These are phyloP conservation scores for Naganishia friedmannii DNA, from an alignment of 768 basidiomycete genomes.

Conservation along the genomic window DNA sequence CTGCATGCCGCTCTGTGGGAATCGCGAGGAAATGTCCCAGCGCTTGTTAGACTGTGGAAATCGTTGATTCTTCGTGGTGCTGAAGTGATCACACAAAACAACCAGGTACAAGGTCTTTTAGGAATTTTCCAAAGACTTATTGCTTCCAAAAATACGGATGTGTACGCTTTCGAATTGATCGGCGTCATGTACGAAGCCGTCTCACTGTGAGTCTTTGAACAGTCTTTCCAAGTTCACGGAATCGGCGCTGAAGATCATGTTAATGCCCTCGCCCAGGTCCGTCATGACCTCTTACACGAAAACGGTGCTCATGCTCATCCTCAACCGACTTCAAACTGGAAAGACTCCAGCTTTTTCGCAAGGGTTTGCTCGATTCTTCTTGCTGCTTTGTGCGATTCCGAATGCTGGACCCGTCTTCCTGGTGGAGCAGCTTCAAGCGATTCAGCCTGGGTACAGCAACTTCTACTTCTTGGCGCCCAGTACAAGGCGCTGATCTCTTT, in stretches of 20 bases:
- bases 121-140: conserved; percentile 90
- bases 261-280: conserved; percentile 53
- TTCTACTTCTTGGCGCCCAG: neutral
- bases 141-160: conserved; percentile 79
- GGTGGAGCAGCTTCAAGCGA: conserved; percentile 71
- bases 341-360: conserved; percentile 87
- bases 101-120: conserved; percentile 72
- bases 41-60: conserved; percentile 79
- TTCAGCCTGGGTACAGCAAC: conserved; percentile 72
- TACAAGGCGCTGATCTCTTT: neutral
- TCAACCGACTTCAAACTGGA: conserved; percentile 79
- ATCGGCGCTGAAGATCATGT: conserved; percentile 10
- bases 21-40: conserved; percentile 90
- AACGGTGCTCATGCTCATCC: conserved; percentile 65
- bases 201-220: conserved; percentile 64
- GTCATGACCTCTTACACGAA: conserved; percentile 71
- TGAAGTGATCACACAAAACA: conserved; percentile 63
- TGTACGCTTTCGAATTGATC: conserved; percentile 85
- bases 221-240: neutral
- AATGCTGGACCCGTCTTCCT: conserved; percentile 75
- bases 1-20: conserved; percentile 84
- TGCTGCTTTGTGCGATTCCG: conserved; percentile 71
- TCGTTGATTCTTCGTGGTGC: conserved; percentile 76
- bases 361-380: conserved; percentile 73
- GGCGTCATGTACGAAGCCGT: conserved; percentile 70